Evolutionary conservation across 106 monocot species (phyloP).

Genomic region (Dendrobium catenatum): DNA sequence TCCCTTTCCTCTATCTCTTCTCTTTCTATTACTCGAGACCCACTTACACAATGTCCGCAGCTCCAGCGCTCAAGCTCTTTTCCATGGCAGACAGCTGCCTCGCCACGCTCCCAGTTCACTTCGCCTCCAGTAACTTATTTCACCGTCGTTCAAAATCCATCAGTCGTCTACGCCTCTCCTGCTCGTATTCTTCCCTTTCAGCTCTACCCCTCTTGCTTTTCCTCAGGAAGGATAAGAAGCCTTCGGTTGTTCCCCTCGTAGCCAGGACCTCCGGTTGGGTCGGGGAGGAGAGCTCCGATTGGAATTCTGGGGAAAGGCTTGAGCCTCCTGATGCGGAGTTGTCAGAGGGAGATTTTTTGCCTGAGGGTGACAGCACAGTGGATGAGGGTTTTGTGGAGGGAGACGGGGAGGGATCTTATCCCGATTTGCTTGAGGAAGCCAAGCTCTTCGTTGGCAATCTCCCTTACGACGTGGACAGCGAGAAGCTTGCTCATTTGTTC

Average conservation of each 20-base stretch:
- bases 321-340: not conserved
- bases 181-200: slow-evolving; percentile 2
- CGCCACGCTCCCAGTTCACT: slow-evolving; percentile 3
- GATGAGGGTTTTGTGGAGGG: slow-evolving; percentile 11
- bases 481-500: slow-evolving; percentile 63
- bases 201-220: slow-evolving; percentile 9
- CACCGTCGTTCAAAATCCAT: slow-evolving; percentile 3
- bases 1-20: not conserved
- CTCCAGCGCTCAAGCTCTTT: not conserved
- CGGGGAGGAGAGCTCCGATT: slow-evolving; percentile 8
- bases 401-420: slow-evolving; percentile 16
- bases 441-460: slow-evolving; percentile 84
- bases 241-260: slow-evolving; percentile 23
- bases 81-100: slow-evolving; percentile 9
- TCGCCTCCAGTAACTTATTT: slow-evolving; percentile 5
- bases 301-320: not conserved
- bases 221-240: slow-evolving; percentile 12
- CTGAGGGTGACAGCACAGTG: not conserved
- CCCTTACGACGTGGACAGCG: slow-evolving; percentile 63
- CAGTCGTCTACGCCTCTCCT: not conserved
- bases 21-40: not conserved
- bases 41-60: not conserved
- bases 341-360: slow-evolving; percentile 3
- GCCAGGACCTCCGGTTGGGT: slow-evolving; percentile 43
- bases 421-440: slow-evolving; percentile 74